These are phyloP conservation scores for Solanum aculeatissimum DNA, from an alignment of 305 asterid species.

Conservation along the genomic window DNA sequence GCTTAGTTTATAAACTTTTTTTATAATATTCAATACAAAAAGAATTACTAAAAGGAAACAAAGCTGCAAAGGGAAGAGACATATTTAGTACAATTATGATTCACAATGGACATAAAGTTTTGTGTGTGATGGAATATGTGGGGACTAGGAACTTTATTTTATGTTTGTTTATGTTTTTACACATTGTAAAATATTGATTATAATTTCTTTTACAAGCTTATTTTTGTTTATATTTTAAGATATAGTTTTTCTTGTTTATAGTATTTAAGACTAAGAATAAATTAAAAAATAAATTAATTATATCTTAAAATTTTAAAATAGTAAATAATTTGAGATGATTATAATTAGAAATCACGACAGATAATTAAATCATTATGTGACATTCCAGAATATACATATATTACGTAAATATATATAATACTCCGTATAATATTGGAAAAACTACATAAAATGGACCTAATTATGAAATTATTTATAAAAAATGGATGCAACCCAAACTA, in stretches of 20 bases:
- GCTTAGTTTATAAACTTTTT: neutral
- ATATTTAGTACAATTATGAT: neutral
- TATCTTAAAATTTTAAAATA: no score
- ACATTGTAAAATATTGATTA: neutral
- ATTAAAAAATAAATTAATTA: no score
- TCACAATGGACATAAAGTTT: neutral
- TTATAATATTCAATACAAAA: neutral
- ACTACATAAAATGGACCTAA: no score
- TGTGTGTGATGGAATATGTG: neutral
- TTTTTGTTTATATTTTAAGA: neutral
- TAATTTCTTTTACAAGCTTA: neutral
- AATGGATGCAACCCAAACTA: no score
- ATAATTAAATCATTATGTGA: no score
- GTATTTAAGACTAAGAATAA: no score
- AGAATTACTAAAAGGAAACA: neutral
- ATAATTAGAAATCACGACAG: no score
- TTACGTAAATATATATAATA: no score
- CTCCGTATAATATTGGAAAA: no score
- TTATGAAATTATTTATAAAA: no score
- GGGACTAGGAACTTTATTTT: neutral
- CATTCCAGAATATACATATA: no score
- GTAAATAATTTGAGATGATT: no score
- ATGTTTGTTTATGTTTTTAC: neutral
- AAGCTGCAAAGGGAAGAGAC: neutral
- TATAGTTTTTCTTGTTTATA: neutral